A percentile compares a stretch with the other conserved stretches of the same genome.
These are phyloP conservation scores for Ceratopteris richardii DNA, from an alignment of 75 land plant genomes.

Conservation along the genomic window DNA sequence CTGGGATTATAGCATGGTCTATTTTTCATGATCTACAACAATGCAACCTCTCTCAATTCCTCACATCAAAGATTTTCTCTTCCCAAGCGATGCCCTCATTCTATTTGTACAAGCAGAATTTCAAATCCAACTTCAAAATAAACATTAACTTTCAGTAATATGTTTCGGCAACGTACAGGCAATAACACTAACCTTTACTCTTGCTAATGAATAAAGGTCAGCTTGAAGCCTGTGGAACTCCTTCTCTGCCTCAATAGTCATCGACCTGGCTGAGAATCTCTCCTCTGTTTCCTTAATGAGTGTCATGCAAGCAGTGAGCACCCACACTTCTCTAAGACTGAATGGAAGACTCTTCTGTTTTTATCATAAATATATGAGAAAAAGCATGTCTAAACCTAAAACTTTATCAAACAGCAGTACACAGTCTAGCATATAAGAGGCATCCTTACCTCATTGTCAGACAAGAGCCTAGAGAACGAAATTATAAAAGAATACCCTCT, in stretches of 20 bases:
- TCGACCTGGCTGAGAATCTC: constrained; percentile 33
- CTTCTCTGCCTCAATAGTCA: constrained; percentile 62
- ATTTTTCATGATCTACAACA: too few species aligned
- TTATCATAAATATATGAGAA: constrained; percentile 1
- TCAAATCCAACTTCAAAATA: too few species aligned
- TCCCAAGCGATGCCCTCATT: too few species aligned
- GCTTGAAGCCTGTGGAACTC: constrained; percentile 85
- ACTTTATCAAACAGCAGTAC: background rate
- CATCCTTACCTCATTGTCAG: constrained; percentile 59
- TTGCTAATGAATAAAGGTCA: constrained; percentile 68
- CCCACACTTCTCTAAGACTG: constrained; percentile 94
- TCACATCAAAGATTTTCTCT: too few species aligned
- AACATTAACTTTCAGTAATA: too few species aligned
- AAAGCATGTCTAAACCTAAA: background rate
- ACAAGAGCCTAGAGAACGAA: constrained; percentile 65
- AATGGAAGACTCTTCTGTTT: constrained; percentile 82
- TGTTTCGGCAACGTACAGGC: background rate
- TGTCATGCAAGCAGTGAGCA: constrained; percentile 75
- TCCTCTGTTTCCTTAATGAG: constrained; percentile 54
- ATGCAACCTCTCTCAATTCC: too few species aligned
- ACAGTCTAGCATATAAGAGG: too few species aligned
- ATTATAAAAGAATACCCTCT: constrained; percentile 79
- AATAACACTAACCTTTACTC: constrained; percentile 53
- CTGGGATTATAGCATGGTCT: too few species aligned
- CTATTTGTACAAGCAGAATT: too few species aligned